Evolutionary conservation across 371 early-diverging fungal species (phyloP).

Genomic region (Apophysomyces trapeziformis): DNA sequence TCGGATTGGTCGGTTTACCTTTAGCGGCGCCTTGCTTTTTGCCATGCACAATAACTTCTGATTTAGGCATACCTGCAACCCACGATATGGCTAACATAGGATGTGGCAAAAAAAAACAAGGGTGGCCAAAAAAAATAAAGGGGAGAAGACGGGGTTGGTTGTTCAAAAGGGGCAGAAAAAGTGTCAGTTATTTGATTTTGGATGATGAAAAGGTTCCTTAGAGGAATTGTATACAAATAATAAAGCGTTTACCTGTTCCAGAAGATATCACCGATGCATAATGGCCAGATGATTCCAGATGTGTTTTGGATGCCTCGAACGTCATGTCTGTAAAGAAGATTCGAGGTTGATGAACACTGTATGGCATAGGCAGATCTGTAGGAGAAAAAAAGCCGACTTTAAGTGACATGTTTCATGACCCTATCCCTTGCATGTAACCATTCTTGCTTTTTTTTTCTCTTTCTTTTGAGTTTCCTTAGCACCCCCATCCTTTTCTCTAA

Average conservation of each 20-base stretch:
- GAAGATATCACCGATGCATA: constrained; percentile 44
- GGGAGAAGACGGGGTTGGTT: neutral
- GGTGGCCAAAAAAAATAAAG: constrained; percentile 1
- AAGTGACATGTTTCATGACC: neutral
- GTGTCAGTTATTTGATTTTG: neutral
- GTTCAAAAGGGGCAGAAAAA: neutral
- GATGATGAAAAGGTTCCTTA: too few relatives aligned
- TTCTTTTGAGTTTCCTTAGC: too few relatives aligned
- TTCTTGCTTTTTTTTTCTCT: too few relatives aligned
- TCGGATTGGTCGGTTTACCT: constrained; percentile 44
- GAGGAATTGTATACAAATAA: too few relatives aligned
- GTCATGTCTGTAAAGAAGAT: constrained; percentile 29
- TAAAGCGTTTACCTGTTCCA: constrained; percentile 34
- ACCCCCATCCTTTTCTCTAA: too few relatives aligned
- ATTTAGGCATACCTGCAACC: constrained; percentile 45
- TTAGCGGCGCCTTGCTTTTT: constrained; percentile 58
- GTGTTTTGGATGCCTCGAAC: constrained; percentile 57
- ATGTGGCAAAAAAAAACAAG: constrained; percentile 4
- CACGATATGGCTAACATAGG: constrained; percentile 53
- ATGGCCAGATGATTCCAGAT: constrained; percentile 29
- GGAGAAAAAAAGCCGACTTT: neutral
- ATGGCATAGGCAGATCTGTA: constrained; percentile 31
- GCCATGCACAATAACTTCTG: constrained; percentile 67
- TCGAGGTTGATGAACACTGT: constrained; percentile 32
- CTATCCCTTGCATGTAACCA: neutral